Percentiles rank a stretch among this genome's conserved stretches.
Conservation (phyloP, 2,329 filamentous ascomycete genomes). For the Penicillium freii region DNA sequence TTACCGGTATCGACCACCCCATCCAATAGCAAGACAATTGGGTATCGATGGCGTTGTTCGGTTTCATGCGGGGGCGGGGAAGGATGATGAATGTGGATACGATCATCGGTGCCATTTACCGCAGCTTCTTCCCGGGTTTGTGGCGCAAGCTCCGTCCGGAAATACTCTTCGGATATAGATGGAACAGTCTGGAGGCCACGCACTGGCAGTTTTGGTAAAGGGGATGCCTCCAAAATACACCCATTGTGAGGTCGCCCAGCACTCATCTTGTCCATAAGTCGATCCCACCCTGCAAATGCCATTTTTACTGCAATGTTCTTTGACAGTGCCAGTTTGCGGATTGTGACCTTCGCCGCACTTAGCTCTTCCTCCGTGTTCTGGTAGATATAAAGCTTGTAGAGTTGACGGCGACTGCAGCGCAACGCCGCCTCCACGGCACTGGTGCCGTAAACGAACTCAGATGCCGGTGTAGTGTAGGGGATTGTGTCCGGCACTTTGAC, state of each 20-base stretch:
- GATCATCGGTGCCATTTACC: constrained; percentile 66
- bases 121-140: constrained; percentile 72
- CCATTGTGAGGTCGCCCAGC: constrained; percentile 84
- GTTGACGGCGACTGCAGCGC: constrained; percentile 63
- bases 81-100: constrained; percentile 44
- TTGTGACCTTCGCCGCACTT: constrained; percentile 39
- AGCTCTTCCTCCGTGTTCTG: constrained; percentile 55
- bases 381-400: constrained; percentile 83
- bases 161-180: constrained; percentile 49
- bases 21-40: constrained; percentile 46
- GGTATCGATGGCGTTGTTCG: constrained; percentile 30
- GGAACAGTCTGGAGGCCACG: constrained; percentile 55
- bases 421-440: constrained; percentile 79
- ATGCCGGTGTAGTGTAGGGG: constrained; percentile 78
- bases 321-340: constrained; percentile 42
- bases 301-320: constrained; percentile 56
- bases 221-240: constrained; percentile 80
- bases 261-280: constrained; percentile 79
- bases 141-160: constrained; percentile 59
- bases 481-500: constrained; percentile 48
- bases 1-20: constrained; percentile 78
- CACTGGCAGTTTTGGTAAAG: constrained; percentile 70
- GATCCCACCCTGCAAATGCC: constrained; percentile 62
- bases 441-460: constrained; percentile 85
- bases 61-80: constrained; percentile 5